Conservation (phyloP, 192 early-diverging fungal species). For the Coemansia sp. region DNA sequence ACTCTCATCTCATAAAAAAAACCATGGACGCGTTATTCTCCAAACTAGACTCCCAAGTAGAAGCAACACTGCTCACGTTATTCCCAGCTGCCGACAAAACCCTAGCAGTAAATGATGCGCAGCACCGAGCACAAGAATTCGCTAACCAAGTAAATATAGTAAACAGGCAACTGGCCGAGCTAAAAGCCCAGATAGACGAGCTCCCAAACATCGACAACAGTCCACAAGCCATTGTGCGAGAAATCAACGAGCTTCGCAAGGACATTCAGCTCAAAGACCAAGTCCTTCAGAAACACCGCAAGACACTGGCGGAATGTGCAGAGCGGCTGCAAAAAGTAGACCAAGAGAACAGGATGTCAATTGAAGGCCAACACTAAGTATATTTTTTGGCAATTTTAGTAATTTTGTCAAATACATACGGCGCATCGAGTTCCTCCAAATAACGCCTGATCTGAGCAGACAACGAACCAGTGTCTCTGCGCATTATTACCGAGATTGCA, state of each 20-base stretch:
- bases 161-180: slow-evolving; percentile 33
- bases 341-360: slow-evolving; percentile 16
- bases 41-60: slow-evolving; percentile 40
- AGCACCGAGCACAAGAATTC: slow-evolving; percentile 55
- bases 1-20: background rate
- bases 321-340: slow-evolving; percentile 17
- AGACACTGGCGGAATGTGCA: slow-evolving; percentile 7
- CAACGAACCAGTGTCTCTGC: background rate
- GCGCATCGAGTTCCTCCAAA: slow-evolving; percentile 8
- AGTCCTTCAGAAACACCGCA: slow-evolving; percentile 34
- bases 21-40: slow-evolving; percentile 39
- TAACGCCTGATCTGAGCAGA: slow-evolving; percentile 6
- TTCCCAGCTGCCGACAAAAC: slow-evolving; percentile 29
- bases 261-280: slow-evolving; percentile 38
- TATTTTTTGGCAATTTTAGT: background rate
- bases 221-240: slow-evolving; percentile 8
- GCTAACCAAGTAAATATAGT: slow-evolving; percentile 18
- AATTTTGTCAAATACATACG: slow-evolving; percentile 9
- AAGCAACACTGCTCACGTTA: slow-evolving; percentile 29
- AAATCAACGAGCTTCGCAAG: slow-evolving; percentile 37
- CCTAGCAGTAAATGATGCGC: slow-evolving; percentile 24
- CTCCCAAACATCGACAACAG: background rate
- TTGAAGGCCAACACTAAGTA: slow-evolving; percentile 12
- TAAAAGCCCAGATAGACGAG: slow-evolving; percentile 31
- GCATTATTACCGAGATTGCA: background rate